These are phyloP conservation scores for Hirschioporus abietinus DNA, from an alignment of 768 basidiomycete species.

Conservation along the genomic window DNA sequence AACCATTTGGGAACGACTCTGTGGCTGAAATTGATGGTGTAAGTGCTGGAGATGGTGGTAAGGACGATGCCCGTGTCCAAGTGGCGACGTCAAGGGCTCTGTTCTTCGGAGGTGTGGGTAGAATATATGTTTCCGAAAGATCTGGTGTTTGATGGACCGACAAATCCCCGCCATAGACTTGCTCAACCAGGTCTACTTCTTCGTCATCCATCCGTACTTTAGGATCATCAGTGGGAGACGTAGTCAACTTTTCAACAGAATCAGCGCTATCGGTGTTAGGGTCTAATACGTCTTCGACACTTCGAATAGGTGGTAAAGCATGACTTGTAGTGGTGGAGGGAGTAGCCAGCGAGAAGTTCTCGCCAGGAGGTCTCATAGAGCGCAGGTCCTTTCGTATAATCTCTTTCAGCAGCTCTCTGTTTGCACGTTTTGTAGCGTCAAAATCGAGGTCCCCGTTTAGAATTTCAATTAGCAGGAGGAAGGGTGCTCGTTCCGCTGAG, in stretches of 20 bases:
- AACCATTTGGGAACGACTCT: not conserved
- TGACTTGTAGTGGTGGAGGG: not conserved
- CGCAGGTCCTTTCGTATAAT: slow-evolving; percentile 55
- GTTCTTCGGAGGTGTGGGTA: slow-evolving; percentile 82
- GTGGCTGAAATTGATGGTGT: slow-evolving; percentile 11
- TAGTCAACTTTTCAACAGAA: not conserved
- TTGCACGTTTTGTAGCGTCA: slow-evolving; percentile 74
- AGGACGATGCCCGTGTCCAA: slow-evolving; percentile 59
- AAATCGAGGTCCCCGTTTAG: slow-evolving; percentile 89
- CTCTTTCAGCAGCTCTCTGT: slow-evolving; percentile 81
- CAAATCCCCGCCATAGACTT: slow-evolving; percentile 79
- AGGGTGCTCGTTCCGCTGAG: slow-evolving; percentile 94
- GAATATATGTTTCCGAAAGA: slow-evolving; percentile 76
- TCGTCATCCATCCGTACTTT: slow-evolving; percentile 48
- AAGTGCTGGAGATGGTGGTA: slow-evolving; percentile 41
- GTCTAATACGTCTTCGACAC: not conserved
- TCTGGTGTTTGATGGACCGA: slow-evolving; percentile 66
- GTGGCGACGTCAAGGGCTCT: slow-evolving; percentile 81
- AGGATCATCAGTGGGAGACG: slow-evolving; percentile 10
- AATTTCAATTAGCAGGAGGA: slow-evolving; percentile 87
- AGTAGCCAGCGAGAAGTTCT: not conserved
- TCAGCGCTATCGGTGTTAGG: slow-evolving; percentile 13
- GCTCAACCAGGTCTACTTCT: slow-evolving; percentile 96
- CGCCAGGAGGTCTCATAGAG: not conserved
- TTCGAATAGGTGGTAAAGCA: not conserved